These are phyloP conservation scores for Tremellales sp. DNA, from an alignment of 1,284 basidiomycete species.

Conservation along the genomic window DNA sequence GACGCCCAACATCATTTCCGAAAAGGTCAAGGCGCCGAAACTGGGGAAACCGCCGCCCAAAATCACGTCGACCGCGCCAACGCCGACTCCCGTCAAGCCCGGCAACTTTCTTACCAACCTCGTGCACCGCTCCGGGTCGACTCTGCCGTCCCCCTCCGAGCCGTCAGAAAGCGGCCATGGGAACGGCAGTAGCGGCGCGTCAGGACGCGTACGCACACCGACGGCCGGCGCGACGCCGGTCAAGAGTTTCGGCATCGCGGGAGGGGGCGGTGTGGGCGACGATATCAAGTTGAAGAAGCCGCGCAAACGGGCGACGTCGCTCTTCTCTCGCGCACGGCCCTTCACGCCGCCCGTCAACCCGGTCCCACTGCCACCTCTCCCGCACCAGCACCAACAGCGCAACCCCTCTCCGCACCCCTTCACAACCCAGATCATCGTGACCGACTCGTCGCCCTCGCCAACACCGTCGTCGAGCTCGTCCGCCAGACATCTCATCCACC, in stretches of 20 bases:
- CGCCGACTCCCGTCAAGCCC: background rate
- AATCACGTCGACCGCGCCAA: background rate
- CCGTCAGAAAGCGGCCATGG: slow-evolving; percentile 2
- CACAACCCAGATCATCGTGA: no score
- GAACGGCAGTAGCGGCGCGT: background rate
- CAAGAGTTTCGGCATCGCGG: slow-evolving; percentile 6
- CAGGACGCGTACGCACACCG: background rate
- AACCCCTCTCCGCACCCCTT: no score
- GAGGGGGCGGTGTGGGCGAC: background rate
- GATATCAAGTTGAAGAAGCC: slow-evolving; percentile 10
- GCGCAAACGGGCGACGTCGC: slow-evolving; percentile 11
- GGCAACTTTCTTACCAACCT: no score
- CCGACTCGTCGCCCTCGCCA: no score
- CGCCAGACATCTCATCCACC: no score
- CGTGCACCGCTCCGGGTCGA: no score
- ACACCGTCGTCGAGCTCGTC: no score
- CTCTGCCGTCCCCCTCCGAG: no score
- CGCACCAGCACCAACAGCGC: slow-evolving; percentile 7
- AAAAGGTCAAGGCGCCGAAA: slow-evolving; percentile 19
- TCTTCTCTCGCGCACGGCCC: slow-evolving; percentile 18
- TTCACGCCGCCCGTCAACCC: slow-evolving; percentile 22
- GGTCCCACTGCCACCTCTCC: slow-evolving; percentile 10
- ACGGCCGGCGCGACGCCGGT: slow-evolving; percentile 4
- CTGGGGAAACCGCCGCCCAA: slow-evolving; percentile 16
- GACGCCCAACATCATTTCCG: slow-evolving; percentile 19